phyloP scores from a whole-genome alignment of 768 basidiomycete genomes.

The Mycena indigotica region DNA sequence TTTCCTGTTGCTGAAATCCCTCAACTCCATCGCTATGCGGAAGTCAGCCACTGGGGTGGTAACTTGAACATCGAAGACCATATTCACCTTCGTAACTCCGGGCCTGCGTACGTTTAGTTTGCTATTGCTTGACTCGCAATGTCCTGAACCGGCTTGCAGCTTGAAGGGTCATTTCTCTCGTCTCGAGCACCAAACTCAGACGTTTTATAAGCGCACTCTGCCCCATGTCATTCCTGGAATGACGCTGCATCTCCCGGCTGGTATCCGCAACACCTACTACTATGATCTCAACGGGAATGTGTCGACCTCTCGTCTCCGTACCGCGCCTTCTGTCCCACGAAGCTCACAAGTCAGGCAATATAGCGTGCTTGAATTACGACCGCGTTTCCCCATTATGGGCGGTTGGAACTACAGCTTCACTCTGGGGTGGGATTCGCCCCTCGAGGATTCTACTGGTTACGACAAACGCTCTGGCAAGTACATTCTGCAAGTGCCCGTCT shows the following conservation, averaged over 20 bases:
- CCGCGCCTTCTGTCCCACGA: slow-evolving; percentile 63
- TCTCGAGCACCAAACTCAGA: slow-evolving; percentile 78
- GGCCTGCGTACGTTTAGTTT: slow-evolving; percentile 69
- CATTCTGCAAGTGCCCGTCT: slow-evolving; percentile 79
- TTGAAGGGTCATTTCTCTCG: slow-evolving; percentile 97
- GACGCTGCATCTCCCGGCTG: slow-evolving; percentile 79
- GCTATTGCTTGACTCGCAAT: slow-evolving; percentile 2
- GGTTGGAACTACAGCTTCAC: slow-evolving; percentile 98
- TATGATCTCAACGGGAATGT: slow-evolving; percentile 95
- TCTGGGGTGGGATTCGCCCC: slow-evolving; percentile 89
- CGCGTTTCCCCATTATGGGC: slow-evolving; percentile 91
- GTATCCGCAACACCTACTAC: slow-evolving; percentile 82
- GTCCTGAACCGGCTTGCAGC: slow-evolving; percentile 42
- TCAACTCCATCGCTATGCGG: slow-evolving; percentile 73
- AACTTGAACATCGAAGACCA: slow-evolving; percentile 94
- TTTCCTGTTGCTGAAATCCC: slow-evolving; percentile 78
- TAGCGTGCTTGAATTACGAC: slow-evolving; percentile 79
- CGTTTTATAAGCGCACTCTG: slow-evolving; percentile 65
- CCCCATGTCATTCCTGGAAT: slow-evolving; percentile 75
- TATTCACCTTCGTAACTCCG: slow-evolving; percentile 83
- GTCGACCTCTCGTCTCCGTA: slow-evolving; percentile 86
- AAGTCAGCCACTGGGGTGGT: slow-evolving; percentile 96
- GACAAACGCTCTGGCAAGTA: slow-evolving; percentile 66
- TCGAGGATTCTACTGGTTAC: slow-evolving; percentile 70
- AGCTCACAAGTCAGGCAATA: slow-evolving; percentile 52